Base-by-base conservation (phyloP, 768 basidiomycete genomes). In the Crucibulum laeve region DNA sequence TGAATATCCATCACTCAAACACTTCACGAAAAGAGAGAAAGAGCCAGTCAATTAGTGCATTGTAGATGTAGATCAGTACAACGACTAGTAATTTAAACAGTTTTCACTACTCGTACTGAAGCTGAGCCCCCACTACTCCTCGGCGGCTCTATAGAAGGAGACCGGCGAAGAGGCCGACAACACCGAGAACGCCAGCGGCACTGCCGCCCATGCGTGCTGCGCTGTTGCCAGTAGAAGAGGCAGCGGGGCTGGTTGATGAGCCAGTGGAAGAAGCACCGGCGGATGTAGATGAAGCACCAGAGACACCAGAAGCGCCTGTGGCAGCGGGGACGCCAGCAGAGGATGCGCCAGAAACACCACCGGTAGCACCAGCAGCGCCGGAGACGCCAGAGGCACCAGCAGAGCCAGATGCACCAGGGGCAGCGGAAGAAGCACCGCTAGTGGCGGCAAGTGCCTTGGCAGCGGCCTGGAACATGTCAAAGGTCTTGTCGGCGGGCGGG, bases 401-500 rank as follows among this genome's bases (percentile, higher is more conserved):
- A 44, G 40, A 28, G 14, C 44, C 40, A 21, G 34, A 30, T 26
- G 36, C n/a, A 23, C 39, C 42, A 32, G 42, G 28, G 23, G 45
- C 33, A 5, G 50, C 43, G 18, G 56, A 38, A 19, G 54, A 21
- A 38, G 49, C 45, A 7, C 44, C 28, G 25, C 38, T 34, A 10
- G 42, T 43, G 43, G 42, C 33, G 22, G 25, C 44, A 43, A 47
- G 54, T 33, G 58, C 51, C 38, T 55, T 63, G 18, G 59, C 55
- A 50, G 43, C 42, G 24, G 49, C 69, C 64, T 73, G 68, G 73
- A 74, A 83, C 18, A 59, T 61, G 1, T 54, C 65, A 48, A 74
- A 79, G 38, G 59, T 68, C 64, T 75, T 77, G 17, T 61, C 55
- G 4, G 65, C 55, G 11, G 68, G 71, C 10, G 74, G 70, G 56